Evolutionary conservation across 305 asterid species (phyloP), one percentile per base, ranked within the genome.

Genomic region (Fraxinus velutina): DNA sequence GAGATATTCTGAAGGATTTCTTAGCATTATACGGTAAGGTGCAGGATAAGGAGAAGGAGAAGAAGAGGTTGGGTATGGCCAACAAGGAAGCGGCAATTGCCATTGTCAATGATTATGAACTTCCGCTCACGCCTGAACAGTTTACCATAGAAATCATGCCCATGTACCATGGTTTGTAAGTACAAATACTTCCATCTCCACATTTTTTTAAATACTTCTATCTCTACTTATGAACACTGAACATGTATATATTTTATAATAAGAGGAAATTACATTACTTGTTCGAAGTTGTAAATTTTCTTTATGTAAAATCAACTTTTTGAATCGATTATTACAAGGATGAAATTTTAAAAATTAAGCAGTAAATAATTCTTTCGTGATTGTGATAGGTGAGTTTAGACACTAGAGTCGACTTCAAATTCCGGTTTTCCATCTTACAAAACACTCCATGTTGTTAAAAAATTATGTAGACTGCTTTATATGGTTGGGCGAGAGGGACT

Each of bases 101-200:
- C 34, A 81, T 92, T 80, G 82, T 95, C 44, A 62, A 73, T 22
- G 99, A 92, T 81, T 95, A 95, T 77, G 89, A 93, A 32, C 92
- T 95, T 68, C 97, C 99, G 0, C 83, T 95, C 78, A 91, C 97
- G 8, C 89, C 93, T 7, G 94, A 93, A 1, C 93, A 93, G 81
- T 95, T 79, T 44, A 71, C 39, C 22, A 77, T 86, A 70, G 92
- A 91, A 75, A 89, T 93, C 80, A 19, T 81, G 86, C 98, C 99
- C 80, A 83, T 93, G 84, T 92, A 92, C 87, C 88, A 87, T 47
- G 97, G 93, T 87, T 88, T 84, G 99, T 95, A 84, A 90, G 96
- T 85, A 30, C 68, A 12, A 57, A 13, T 64, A 17, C 64, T 27
- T 78, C 62, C 36, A 7, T 17, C 21, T 75, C 62, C 6, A 22